Percentiles rank a stretch among this genome's conserved stretches.
These are phyloP conservation scores for Canariomyces notabilis DNA, from an alignment of 2,329 filamentous ascomycete species.

Conservation along the genomic window DNA sequence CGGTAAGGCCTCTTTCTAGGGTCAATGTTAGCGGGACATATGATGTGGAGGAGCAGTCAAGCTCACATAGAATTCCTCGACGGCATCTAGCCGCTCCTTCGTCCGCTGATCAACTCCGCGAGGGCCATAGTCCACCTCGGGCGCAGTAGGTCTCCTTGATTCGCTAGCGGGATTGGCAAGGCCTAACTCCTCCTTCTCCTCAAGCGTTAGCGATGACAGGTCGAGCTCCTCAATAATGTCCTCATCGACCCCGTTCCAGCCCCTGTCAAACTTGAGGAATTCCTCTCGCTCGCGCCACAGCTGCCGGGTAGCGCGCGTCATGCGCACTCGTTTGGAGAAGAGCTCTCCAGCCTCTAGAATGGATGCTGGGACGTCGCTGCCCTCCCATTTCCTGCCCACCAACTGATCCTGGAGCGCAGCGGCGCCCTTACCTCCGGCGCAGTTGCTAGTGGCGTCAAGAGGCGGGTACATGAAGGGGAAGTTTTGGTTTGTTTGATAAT, in stretches of 20 bases:
- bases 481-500: slow-evolving; percentile 98
- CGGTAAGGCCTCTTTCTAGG: slow-evolving; percentile 67
- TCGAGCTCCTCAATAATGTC: slow-evolving; percentile 38
- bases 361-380: slow-evolving; percentile 88
- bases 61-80: slow-evolving; percentile 84
- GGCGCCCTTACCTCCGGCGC: slow-evolving; percentile 80
- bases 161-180: slow-evolving; percentile 40
- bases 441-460: slow-evolving; percentile 81
- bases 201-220: slow-evolving; percentile 32
- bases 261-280: slow-evolving; percentile 87
- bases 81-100: slow-evolving; percentile 61
- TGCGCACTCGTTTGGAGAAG: slow-evolving; percentile 83
- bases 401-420: slow-evolving; percentile 74
- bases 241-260: slow-evolving; percentile 62
- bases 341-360: slow-evolving; percentile 92
- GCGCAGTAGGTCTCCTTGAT: slow-evolving; percentile 30
- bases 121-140: slow-evolving; percentile 47
- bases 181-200: slow-evolving; percentile 44
- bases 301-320: slow-evolving; percentile 86
- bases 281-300: slow-evolving; percentile 90
- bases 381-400: slow-evolving; percentile 83
- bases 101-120: slow-evolving; percentile 48
- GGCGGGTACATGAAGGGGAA: slow-evolving; percentile 98
- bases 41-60: neutral
- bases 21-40: slow-evolving; percentile 27